Percentiles rank a stretch among this genome's conserved stretches.
phyloP scores from a whole-genome alignment of 2,329 filamentous ascomycete genomes.

The Fusarium nygamai region DNA sequence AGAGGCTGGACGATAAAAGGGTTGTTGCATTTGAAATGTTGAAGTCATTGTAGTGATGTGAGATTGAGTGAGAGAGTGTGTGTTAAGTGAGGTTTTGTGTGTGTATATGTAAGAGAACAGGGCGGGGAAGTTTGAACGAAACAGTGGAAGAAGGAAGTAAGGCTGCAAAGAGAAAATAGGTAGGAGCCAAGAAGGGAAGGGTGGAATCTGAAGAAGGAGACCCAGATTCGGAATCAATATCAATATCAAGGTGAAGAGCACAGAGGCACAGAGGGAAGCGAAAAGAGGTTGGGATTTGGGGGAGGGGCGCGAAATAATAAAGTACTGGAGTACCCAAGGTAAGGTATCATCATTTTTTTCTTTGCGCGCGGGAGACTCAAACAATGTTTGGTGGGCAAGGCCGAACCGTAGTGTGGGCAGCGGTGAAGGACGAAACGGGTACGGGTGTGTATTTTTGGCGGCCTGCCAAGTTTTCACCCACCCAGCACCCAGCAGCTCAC shows the following conservation, averaged over 20 bases:
- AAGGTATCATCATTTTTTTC: conserved; percentile 36
- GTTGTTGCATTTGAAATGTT: conserved; percentile 59
- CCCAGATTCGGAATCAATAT: conserved; percentile 31
- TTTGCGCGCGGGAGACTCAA: conserved; percentile 38
- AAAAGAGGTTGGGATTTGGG: conserved; percentile 38
- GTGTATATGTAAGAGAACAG: conserved; percentile 21
- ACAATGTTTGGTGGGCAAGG: conserved; percentile 43
- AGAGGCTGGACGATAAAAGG: conserved; percentile 60
- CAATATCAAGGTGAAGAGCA: conserved; percentile 38
- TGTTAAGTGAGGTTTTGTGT: conserved; percentile 22
- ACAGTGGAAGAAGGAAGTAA: conserved; percentile 27
- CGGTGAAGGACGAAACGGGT: conserved; percentile 30
- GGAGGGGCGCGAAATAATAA: conserved; percentile 44
- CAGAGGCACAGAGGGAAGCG: conserved; percentile 32
- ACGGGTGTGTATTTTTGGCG: conserved; percentile 40
- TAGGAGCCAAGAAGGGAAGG: conserved; percentile 37
- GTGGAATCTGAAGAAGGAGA: conserved; percentile 33
- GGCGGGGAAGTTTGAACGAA: conserved; percentile 27
- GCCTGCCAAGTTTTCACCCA: conserved; percentile 27
- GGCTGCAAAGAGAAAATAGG: conserved; percentile 34
- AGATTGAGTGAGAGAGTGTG: conserved; percentile 39
- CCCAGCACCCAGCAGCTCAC: conserved; percentile 22
- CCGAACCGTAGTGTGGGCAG: conserved; percentile 31
- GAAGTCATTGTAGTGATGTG: conserved; percentile 57
- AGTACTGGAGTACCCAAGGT: conserved; percentile 31